Conservation (phyloP, 169 alveolate genomes). For the Toxoplasma gondii region DNA sequence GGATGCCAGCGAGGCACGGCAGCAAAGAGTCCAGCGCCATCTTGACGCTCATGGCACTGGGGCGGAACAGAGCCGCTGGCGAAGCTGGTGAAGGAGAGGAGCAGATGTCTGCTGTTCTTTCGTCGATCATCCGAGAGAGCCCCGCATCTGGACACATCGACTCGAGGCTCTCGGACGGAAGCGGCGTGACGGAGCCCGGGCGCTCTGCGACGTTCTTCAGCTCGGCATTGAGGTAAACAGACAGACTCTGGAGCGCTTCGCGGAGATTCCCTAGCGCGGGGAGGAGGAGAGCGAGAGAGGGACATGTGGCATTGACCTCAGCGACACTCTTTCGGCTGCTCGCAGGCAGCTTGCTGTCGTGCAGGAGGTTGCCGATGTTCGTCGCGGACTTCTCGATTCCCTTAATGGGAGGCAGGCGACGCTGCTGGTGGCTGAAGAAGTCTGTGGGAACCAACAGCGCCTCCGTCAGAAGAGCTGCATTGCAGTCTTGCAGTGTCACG, state of each 20-base stretch:
- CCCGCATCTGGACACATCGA: not conserved
- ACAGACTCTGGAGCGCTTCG: not conserved
- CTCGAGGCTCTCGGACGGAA: not conserved
- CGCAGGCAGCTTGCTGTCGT: constrained; percentile 53
- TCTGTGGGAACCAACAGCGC: constrained; percentile 47
- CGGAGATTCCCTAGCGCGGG: constrained; percentile 30
- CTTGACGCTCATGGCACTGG: not conserved
- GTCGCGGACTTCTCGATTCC: constrained; percentile 5
- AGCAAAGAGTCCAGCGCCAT: constrained; percentile 1
- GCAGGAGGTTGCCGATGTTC: constrained; percentile 33
- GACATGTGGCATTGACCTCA: not conserved
- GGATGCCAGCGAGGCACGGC: not conserved
- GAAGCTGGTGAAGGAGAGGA: not conserved
- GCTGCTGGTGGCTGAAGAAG: not conserved
- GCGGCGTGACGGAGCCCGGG: not conserved
- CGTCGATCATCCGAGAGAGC: not conserved
- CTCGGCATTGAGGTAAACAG: constrained; percentile 17
- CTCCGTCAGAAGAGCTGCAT: constrained; percentile 41
- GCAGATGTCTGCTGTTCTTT: not conserved
- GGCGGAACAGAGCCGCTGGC: not conserved
- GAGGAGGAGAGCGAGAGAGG: not conserved
- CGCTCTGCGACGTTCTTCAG: constrained; percentile 8
- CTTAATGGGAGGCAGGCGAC: constrained; percentile 15
- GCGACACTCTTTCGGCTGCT: not conserved
- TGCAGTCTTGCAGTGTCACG: constrained; percentile 28